A percentile compares a stretch with the other conserved stretches of the same genome.
These are phyloP conservation scores for Lentinula boryana DNA, from an alignment of 768 basidiomycete genomes.

Conservation along the genomic window DNA sequence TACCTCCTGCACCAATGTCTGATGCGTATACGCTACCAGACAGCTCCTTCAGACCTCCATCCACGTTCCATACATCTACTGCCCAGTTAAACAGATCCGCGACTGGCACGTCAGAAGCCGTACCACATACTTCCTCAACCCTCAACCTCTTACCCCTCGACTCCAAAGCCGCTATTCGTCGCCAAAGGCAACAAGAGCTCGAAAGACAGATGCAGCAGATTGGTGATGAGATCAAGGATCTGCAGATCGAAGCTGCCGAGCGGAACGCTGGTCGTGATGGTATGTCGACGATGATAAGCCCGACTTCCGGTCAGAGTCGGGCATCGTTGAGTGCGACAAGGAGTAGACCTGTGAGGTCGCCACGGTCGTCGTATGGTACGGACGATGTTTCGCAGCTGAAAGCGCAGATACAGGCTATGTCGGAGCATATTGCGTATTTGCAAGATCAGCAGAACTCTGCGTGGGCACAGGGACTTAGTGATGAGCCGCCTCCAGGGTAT, in stretches of 20 bases:
- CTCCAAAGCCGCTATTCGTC: not conserved
- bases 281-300: not conserved
- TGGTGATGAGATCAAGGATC: not conserved
- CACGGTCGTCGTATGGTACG: not conserved
- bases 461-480: slow-evolving; percentile 11
- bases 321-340: not conserved
- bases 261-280: not conserved
- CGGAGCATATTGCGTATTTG: slow-evolving; percentile 7
- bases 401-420: slow-evolving; percentile 5
- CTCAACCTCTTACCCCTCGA: not conserved
- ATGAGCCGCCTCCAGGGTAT: slow-evolving; percentile 12
- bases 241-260: slow-evolving; percentile 2
- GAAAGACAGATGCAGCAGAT: slow-evolving; percentile 6
- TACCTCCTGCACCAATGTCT: not conserved
- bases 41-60: not conserved
- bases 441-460: slow-evolving; percentile 5
- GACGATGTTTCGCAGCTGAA: not conserved
- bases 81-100: not conserved
- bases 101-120: not conserved
- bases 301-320: not conserved
- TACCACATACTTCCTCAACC: not conserved
- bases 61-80: not conserved
- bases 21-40: not conserved
- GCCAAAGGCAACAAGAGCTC: not conserved
- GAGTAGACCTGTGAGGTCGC: not conserved